Percentiles rank a stretch among this genome's conserved stretches.
phyloP scores from a whole-genome alignment of 1,284 basidiomycete species.

The Ustilago crameri region DNA sequence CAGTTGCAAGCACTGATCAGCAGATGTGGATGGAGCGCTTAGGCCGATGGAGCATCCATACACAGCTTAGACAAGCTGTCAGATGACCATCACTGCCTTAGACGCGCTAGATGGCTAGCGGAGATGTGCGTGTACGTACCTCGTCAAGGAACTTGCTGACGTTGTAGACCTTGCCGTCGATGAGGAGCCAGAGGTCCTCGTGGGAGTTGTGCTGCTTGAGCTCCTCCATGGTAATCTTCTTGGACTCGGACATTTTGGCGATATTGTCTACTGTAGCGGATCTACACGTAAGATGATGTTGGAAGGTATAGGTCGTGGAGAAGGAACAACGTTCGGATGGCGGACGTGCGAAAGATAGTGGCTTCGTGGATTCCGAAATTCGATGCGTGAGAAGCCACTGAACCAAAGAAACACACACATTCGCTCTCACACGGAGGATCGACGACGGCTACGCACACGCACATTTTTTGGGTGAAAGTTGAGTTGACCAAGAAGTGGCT shows the following conservation, averaged over 20 bases:
- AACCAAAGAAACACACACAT: neutral
- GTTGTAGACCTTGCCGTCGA: conserved; percentile 79
- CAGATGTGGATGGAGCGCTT: too few species aligned
- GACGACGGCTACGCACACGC: conserved; percentile 7
- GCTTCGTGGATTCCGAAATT: neutral
- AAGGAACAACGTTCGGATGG: conserved; percentile 1
- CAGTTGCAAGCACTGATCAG: too few species aligned
- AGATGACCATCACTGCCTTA: too few species aligned
- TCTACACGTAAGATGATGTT: conserved; percentile 2
- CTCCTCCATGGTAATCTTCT: conserved; percentile 65
- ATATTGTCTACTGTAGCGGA: conserved; percentile 6
- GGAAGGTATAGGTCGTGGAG: conserved; percentile 1
- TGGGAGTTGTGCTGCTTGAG: conserved; percentile 61
- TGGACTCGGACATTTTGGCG: conserved; percentile 41
- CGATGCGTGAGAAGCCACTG: neutral
- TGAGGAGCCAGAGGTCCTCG: conserved; percentile 66
- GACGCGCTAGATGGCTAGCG: too few species aligned
- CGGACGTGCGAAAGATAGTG: neutral
- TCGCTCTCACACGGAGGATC: conserved; percentile 1
- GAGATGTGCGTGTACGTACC: conserved; percentile 72
- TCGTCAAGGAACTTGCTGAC: conserved; percentile 95
- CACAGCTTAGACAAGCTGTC: too few species aligned
- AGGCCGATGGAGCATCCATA: too few species aligned
- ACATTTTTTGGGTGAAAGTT: conserved; percentile 5
- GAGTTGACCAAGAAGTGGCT: neutral